These are phyloP conservation scores for Phytopythium ostracodes DNA, from an alignment of 352 stramenopile genomes.

Conservation along the genomic window DNA sequence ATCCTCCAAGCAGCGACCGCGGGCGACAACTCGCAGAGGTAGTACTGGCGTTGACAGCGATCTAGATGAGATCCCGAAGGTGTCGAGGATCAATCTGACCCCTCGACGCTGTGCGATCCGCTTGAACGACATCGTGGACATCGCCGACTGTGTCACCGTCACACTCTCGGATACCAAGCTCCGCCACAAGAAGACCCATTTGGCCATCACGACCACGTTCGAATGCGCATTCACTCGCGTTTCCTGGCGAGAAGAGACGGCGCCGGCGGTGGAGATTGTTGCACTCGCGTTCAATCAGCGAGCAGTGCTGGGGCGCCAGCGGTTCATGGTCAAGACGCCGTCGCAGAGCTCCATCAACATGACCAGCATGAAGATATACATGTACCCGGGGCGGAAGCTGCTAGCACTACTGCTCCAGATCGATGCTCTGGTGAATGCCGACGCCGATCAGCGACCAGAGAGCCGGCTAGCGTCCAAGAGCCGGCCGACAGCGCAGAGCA, in stretches of 20 bases:
- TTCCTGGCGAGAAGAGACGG: constrained; percentile 11
- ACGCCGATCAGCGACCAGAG: background rate
- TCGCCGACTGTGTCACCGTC: constrained; percentile 16
- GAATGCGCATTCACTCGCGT: constrained; percentile 22
- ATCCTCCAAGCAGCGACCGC: background rate
- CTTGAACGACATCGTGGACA: constrained; percentile 24
- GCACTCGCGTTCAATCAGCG: constrained; percentile 21
- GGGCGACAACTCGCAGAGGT: background rate
- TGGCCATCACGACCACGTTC: constrained; percentile 21
- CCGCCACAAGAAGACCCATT: constrained; percentile 21
- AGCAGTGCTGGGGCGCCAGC: constrained; percentile 14
- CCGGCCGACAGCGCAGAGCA: constrained; percentile 1
- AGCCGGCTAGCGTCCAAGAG: background rate
- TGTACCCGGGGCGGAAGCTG: constrained; percentile 6
- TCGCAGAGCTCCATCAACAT: constrained; percentile 14
- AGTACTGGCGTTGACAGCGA: background rate
- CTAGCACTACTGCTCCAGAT: constrained; percentile 5
- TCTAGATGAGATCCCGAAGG: constrained; percentile 14
- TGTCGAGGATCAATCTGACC: constrained; percentile 19
- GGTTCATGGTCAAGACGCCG: constrained; percentile 10
- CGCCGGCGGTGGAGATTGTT: constrained; percentile 19
- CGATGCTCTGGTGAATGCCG: background rate
- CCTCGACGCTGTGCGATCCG: constrained; percentile 20
- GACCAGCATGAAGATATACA: constrained; percentile 17
- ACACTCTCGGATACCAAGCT: constrained; percentile 20